Evolutionary conservation across 2,329 filamentous ascomycete genomes (phyloP).

Genomic region (Thelonectria blattea): DNA sequence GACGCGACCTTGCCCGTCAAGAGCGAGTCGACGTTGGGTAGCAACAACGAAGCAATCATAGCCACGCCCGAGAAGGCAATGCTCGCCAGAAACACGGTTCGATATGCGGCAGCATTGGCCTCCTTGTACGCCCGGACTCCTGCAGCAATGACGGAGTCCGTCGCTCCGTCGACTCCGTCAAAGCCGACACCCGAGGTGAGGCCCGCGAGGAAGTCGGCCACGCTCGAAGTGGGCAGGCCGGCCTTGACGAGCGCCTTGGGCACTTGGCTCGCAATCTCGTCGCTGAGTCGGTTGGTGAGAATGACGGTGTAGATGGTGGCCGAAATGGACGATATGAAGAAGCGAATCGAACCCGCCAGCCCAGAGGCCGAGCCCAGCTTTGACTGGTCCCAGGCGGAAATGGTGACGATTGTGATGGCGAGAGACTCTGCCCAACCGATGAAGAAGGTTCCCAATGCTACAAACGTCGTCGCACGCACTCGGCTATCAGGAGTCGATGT

Average conservation of each 20-base stretch:
- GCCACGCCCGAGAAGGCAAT: constrained; percentile 44
- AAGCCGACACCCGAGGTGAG: constrained; percentile 40
- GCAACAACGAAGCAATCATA: constrained; percentile 39
- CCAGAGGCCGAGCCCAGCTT: constrained; percentile 45
- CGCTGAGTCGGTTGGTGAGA: constrained; percentile 41
- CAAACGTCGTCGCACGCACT: constrained; percentile 36
- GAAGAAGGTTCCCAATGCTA: constrained; percentile 42
- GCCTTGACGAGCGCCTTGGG: constrained; percentile 43
- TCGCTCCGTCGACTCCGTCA: constrained; percentile 40
- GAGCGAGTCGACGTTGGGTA: constrained; percentile 44
- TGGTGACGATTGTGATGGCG: constrained; percentile 44
- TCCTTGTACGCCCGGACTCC: constrained; percentile 41
- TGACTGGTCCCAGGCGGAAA: constrained; percentile 43
- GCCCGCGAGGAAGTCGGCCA: constrained; percentile 43
- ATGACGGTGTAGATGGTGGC: constrained; percentile 44
- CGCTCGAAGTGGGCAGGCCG: constrained; percentile 45
- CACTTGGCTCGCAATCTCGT: constrained; percentile 41
- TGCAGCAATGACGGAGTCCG: constrained; percentile 37
- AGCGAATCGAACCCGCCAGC: constrained; percentile 45
- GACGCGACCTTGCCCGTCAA: constrained; percentile 43
- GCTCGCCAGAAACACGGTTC: constrained; percentile 44
- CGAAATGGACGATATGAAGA: constrained; percentile 43
- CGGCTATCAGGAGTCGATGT: constrained; percentile 38
- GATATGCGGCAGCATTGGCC: constrained; percentile 44
- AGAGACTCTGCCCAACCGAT: constrained; percentile 46